Percentiles rank a stretch among this genome's conserved stretches.
Evolutionary conservation across 169 alveolate genomes (phyloP).

Genomic region (Fabrea salina): DNA sequence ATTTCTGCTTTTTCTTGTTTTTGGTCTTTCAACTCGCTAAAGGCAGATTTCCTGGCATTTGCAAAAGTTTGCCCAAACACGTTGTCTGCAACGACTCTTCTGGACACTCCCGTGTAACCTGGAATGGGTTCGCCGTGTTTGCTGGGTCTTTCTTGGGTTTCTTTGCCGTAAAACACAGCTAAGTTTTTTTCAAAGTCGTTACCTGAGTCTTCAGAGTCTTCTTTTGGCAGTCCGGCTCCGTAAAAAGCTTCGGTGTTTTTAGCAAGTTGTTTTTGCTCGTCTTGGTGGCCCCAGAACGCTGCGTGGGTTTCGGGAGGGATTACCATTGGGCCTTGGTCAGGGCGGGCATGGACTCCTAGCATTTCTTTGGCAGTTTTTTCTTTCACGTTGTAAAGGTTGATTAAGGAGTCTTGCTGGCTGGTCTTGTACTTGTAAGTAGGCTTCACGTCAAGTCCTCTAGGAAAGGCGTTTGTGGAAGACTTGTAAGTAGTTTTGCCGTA

Average conservation of each 20-base stretch:
- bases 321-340: neutral
- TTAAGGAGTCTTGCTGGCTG: conserved; percentile 42
- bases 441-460: conserved; percentile 54
- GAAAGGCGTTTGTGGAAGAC: conserved; percentile 41
- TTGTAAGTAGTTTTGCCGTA: conserved; percentile 55
- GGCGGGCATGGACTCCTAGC: neutral
- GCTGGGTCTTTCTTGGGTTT: conserved; percentile 37
- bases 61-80: conserved; percentile 61
- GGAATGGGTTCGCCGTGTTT: conserved; percentile 53
- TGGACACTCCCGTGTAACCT: conserved; percentile 53
- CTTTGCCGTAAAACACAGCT: conserved; percentile 43
- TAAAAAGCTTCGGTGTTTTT: conserved; percentile 33
- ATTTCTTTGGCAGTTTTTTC: conserved; percentile 22
- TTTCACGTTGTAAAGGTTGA: neutral
- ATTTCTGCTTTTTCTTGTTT: neutral
- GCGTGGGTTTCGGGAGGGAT: conserved; percentile 42
- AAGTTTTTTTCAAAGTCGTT: conserved; percentile 7
- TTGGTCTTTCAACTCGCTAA: neutral
- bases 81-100: conserved; percentile 59
- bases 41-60: conserved; percentile 49
- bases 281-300: conserved; percentile 47
- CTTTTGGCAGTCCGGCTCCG: neutral
- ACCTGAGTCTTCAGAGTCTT: neutral
- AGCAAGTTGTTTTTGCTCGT: conserved; percentile 23
- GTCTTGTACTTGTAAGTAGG: conserved; percentile 49